Conservation (phyloP, 192 early-diverging fungal genomes). For the Backusella liffmaniae region DNA sequence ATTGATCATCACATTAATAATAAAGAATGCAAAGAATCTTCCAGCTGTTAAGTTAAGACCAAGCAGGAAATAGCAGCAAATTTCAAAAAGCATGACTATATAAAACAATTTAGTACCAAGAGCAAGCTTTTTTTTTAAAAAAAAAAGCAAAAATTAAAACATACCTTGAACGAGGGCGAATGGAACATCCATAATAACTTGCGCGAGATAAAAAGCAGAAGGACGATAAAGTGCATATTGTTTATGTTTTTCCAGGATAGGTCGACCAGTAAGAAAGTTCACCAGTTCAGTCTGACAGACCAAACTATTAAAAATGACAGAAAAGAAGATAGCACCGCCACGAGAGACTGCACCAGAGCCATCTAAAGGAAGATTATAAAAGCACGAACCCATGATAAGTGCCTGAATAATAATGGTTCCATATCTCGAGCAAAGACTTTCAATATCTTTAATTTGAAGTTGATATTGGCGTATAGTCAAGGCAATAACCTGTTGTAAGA, state of each 20-base stretch:
- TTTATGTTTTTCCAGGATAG: conserved; percentile 79
- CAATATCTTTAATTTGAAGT: conserved; percentile 53
- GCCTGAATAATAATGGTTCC: conserved; percentile 58
- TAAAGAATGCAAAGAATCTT: conserved; percentile 58
- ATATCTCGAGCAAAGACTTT: conserved; percentile 51
- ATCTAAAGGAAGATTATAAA: conserved; percentile 55
- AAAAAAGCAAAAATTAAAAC: no score
- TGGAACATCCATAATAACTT: conserved; percentile 54
- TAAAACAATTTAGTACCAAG: neutral
- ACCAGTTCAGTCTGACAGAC: conserved; percentile 71
- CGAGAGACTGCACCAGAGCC: conserved; percentile 72
- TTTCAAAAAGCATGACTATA: conserved; percentile 55
- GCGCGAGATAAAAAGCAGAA: conserved; percentile 53
- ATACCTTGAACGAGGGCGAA: conserved; percentile 40
- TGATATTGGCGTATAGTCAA: conserved; percentile 65
- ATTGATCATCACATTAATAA: conserved; percentile 52
- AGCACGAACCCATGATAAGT: conserved; percentile 69
- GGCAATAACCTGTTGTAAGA: conserved; percentile 58
- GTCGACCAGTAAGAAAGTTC: conserved; percentile 66
- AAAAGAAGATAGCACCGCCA: conserved; percentile 74
- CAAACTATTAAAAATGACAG: conserved; percentile 50
- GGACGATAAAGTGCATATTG: conserved; percentile 68
- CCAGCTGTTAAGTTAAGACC: conserved; percentile 50
- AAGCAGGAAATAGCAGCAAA: conserved; percentile 62
- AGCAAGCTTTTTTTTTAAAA: neutral